phyloP scores from a whole-genome alignment of 345 rosid genomes.

The Moricandia moricandioides region DNA sequence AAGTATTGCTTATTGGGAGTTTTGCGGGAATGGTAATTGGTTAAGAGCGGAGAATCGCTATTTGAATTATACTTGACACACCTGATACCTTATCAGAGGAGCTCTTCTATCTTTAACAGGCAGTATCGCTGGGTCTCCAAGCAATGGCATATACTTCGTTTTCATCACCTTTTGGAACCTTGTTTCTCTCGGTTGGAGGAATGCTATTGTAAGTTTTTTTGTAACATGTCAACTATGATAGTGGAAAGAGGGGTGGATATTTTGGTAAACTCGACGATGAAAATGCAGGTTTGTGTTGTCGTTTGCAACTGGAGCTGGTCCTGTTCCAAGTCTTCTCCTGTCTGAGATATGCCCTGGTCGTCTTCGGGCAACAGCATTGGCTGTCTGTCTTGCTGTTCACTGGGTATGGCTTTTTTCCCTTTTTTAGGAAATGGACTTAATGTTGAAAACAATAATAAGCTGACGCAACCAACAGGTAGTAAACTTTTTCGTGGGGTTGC shows the following conservation, averaged over 20 bases:
- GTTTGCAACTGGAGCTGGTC: slow-evolving; percentile 88
- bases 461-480: slow-evolving; percentile 53
- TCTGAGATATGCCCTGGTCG: slow-evolving; percentile 88
- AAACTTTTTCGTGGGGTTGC: slow-evolving; percentile 85
- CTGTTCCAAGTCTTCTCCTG: slow-evolving; percentile 83
- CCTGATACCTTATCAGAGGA: background rate
- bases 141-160: slow-evolving; percentile 67
- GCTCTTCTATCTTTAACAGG: slow-evolving; percentile 43
- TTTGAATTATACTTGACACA: background rate
- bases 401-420: slow-evolving; percentile 56
- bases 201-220: slow-evolving; percentile 71
- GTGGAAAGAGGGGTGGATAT: background rate
- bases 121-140: slow-evolving; percentile 67
- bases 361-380: slow-evolving; percentile 87
- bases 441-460: background rate
- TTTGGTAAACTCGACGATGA: slow-evolving; percentile 5
- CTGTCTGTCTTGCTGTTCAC: slow-evolving; percentile 86
- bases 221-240: background rate
- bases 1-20: slow-evolving; percentile 81
- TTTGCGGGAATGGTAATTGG: slow-evolving; percentile 81
- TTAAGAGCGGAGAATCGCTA: slow-evolving; percentile 13
- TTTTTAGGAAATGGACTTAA: background rate
- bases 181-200: slow-evolving; percentile 84
- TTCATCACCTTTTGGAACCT: slow-evolving; percentile 48
- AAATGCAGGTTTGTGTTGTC: slow-evolving; percentile 74